phyloP scores from a whole-genome alignment of 768 basidiomycete genomes.

The Paxillus involutus region DNA sequence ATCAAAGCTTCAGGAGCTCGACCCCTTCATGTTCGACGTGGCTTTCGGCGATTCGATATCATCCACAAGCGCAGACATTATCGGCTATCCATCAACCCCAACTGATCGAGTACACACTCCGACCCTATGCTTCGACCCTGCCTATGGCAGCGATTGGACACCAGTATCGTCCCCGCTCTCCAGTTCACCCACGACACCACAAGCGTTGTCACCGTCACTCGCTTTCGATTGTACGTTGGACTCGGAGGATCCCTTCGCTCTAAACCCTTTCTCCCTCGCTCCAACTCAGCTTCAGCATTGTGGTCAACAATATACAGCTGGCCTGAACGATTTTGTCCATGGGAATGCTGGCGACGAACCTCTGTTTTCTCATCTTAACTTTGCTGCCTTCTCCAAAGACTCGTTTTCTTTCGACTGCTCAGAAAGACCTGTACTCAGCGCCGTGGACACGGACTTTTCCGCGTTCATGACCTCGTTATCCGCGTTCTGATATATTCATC shows the following conservation, averaged over 20 bases:
- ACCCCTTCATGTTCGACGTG: constrained; percentile 28
- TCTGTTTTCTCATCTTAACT: constrained; percentile 20
- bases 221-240: constrained; percentile 24
- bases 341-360: constrained; percentile 11
- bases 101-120: constrained; percentile 27
- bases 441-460: constrained; percentile 26
- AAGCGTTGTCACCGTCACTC: constrained; percentile 31
- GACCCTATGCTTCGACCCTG: constrained; percentile 41
- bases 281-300: constrained; percentile 13
- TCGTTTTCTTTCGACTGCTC: constrained; percentile 24
- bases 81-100: constrained; percentile 20
- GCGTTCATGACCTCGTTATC: constrained; percentile 32
- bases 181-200: constrained; percentile 45
- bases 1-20: constrained; percentile 23
- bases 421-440: constrained; percentile 17
- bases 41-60: constrained; percentile 31
- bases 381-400: constrained; percentile 22
- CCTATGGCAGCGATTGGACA: constrained; percentile 41
- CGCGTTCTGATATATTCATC: constrained; percentile 22
- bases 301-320: constrained; percentile 19
- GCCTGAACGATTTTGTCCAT: constrained; percentile 19
- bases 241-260: constrained; percentile 17
- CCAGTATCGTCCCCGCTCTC: constrained; percentile 42
- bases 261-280: constrained; percentile 18
- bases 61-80: constrained; percentile 12